A percentile compares a stretch with the other conserved stretches of the same genome.
Conservation (phyloP, 2,329 filamentous ascomycete genomes). For the Calonectria leucothoes region DNA sequence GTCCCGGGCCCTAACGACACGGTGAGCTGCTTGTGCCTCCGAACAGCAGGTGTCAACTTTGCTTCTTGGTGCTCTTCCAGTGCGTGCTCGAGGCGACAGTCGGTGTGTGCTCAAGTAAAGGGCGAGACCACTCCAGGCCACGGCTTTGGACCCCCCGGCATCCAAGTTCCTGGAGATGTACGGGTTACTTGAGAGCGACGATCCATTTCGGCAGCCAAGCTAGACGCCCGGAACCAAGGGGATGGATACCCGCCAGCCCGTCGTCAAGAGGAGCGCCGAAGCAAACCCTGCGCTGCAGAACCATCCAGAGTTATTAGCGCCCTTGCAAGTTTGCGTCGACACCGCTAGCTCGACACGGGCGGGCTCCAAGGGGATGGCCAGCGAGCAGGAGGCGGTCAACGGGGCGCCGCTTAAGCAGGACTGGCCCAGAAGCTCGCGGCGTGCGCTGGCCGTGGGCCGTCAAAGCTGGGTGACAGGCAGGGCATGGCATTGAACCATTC, state of each 20-base stretch:
- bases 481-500: slow-evolving; percentile 18
- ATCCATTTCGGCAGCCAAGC: slow-evolving; percentile 8
- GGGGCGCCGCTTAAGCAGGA: slow-evolving; percentile 18
- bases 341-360: slow-evolving; percentile 41
- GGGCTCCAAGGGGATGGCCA: slow-evolving; percentile 38
- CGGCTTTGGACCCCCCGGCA: neutral
- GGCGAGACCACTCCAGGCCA: neutral
- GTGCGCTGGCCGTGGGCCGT: slow-evolving; percentile 17
- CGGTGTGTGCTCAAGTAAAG: slow-evolving; percentile 28
- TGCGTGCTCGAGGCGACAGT: slow-evolving; percentile 17
- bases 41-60: slow-evolving; percentile 28
- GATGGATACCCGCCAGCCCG: slow-evolving; percentile 32
- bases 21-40: slow-evolving; percentile 42
- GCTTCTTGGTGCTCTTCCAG: slow-evolving; percentile 17
- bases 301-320: slow-evolving; percentile 33
- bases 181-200: slow-evolving; percentile 6
- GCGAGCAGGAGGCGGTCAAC: slow-evolving; percentile 41
- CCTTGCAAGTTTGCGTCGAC: slow-evolving; percentile 36
- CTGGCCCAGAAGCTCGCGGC: slow-evolving; percentile 16
- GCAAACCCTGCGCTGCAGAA: slow-evolving; percentile 31
- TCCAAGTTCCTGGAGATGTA: neutral
- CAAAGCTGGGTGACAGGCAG: slow-evolving; percentile 15
- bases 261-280: slow-evolving; percentile 25
- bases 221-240: slow-evolving; percentile 18
- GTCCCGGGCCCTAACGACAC: slow-evolving; percentile 33